Percentiles rank a stretch among this genome's conserved stretches.
Conservation (phyloP, 1,284 basidiomycete species). For the Papiliotrema fonsecae region DNA sequence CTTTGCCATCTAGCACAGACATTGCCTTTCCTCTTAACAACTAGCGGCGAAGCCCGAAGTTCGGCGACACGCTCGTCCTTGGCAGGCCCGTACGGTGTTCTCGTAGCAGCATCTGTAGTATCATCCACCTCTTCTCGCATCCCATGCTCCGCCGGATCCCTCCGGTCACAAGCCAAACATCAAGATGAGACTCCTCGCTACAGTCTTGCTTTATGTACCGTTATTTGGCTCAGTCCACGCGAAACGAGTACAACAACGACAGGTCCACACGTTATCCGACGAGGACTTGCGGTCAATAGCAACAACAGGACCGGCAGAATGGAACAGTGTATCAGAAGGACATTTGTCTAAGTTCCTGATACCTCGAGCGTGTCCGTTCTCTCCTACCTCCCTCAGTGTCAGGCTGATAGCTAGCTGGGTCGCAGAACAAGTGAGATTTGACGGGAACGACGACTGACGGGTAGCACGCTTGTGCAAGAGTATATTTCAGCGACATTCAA, state of each 20-base stretch:
- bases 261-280: slow-evolving; percentile 21
- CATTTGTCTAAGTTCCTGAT: slow-evolving; percentile 77
- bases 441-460: slow-evolving; percentile 8
- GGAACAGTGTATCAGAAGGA: slow-evolving; percentile 31
- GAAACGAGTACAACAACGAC: slow-evolving; percentile 5
- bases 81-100: too few species aligned
- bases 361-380: slow-evolving; percentile 65
- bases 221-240: neutral
- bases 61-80: too few species aligned
- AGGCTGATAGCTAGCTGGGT: slow-evolving; percentile 34
- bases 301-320: slow-evolving; percentile 31
- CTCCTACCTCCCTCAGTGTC: neutral
- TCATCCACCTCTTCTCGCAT: too few species aligned
- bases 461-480: slow-evolving; percentile 70
- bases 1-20: too few species aligned
- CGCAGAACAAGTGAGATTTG: slow-evolving; percentile 39
- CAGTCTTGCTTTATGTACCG: too few species aligned
- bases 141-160: too few species aligned
- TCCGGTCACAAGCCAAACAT: too few species aligned
- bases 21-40: too few species aligned
- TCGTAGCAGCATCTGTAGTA: too few species aligned
- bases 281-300: slow-evolving; percentile 19
- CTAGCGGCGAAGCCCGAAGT: too few species aligned
- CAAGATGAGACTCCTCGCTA: too few species aligned
- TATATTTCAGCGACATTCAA: slow-evolving; percentile 68